Base-by-base conservation (phyloP, 176 grass and related monocot genomes). In the Oropetium thomaeum region DNA sequence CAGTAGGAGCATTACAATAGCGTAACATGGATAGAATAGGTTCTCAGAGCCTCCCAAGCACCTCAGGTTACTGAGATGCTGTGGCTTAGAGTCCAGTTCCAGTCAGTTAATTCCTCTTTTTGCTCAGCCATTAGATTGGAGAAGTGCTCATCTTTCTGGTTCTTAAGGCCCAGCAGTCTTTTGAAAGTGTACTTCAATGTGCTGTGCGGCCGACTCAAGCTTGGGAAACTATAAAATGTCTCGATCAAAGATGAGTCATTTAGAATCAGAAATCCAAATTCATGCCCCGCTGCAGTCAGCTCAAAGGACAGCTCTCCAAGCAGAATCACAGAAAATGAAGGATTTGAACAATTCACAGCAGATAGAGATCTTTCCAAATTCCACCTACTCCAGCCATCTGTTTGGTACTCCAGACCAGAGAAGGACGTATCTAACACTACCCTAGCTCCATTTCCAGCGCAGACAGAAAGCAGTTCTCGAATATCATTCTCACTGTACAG, bases 361-460 rank as follows among this genome's bases (percentile, higher is more conserved):
- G 84, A 81, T 75, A 98, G 52, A 47, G 31, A 73, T 69, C 20
- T 59, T 74, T 92, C 71, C 87, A 99, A 67, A 81, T 99, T 84
- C 89, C 96, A 99, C 22, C 49, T 57, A 41, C 30, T 84, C 59
- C 82, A 84, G 11, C 73, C 84, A 53, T 82, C 64, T 8, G 69
- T 82, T 42, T 91, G 67, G 81, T 90, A 99, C 74, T 99, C 96
- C 58, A 99, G n/a, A n/a, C n/a, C n/a, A n/a, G n/a, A n/a, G n/a
- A n/a, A n/a, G n/a, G n/a, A n/a, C n/a, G n/a, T n/a, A n/a, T n/a
- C n/a, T n/a, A n/a, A n/a, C n/a, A n/a, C n/a, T n/a, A n/a, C n/a
- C n/a, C n/a, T n/a, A n/a, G n/a, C n/a, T n/a, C n/a, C n/a, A n/a
- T n/a, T n/a, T n/a, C n/a, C n/a, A n/a, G n/a, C n/a, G n/a, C n/a